Conservation (phyloP, 257 asterid genomes). For the Scutellaria baicalensis region DNA sequence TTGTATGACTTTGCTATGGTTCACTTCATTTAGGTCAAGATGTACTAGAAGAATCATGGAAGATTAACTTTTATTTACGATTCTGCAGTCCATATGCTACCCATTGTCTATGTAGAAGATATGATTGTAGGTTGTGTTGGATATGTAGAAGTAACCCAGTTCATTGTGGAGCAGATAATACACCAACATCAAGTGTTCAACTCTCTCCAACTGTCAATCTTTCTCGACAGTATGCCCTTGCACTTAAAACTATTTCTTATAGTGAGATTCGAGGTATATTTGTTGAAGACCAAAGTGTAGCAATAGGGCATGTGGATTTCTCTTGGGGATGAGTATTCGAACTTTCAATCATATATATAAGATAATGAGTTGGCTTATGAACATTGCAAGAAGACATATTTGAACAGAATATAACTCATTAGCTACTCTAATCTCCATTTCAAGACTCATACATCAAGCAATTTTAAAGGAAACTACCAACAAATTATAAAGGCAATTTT, state of each 20-base stretch:
- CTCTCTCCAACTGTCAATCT: conserved; percentile 80
- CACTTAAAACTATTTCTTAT: conserved; percentile 59
- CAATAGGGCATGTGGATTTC: conserved; percentile 24
- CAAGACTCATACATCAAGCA: no score
- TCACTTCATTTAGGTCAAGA: not conserved
- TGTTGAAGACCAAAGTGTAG: conserved; percentile 29
- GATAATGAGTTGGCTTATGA: no score
- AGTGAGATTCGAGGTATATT: conserved; percentile 55
- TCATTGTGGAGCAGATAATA: conserved; percentile 31
- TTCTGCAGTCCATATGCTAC: conserved; percentile 1
- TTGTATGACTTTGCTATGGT: not conserved
- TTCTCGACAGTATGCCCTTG: conserved; percentile 54
- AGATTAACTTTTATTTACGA: not conserved
- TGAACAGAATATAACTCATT: no score
- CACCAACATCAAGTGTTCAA: conserved; percentile 56
- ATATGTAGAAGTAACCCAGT: conserved; percentile 27
- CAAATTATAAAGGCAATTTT: no score
- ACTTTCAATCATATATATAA: no score
- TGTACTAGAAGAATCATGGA: not conserved
- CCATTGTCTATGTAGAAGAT: conserved; percentile 13
- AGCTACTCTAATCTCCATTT: no score
- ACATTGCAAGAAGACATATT: no score
- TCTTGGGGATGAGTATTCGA: conserved; percentile 35
- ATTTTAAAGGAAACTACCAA: no score
- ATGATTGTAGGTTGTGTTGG: conserved; percentile 22